phyloP scores from a whole-genome alignment of 2,329 filamentous ascomycete genomes.

The Cordyceps javanica region DNA sequence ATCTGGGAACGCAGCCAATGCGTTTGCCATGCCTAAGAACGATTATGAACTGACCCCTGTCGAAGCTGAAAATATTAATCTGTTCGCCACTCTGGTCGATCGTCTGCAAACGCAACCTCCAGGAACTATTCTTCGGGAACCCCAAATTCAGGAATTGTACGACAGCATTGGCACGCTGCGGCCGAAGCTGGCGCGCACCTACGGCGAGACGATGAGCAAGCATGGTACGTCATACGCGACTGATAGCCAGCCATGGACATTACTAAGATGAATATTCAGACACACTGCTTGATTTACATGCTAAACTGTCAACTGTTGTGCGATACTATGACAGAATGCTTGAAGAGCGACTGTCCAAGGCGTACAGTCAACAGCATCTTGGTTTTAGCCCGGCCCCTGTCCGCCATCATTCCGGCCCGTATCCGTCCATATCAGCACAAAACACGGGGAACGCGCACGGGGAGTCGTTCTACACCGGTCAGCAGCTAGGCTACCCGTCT shows the following conservation, averaged over 20 bases:
- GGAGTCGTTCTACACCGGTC: constrained; percentile 78
- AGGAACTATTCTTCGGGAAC: constrained; percentile 91
- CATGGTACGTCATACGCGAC: constrained; percentile 63
- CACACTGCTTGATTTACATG: constrained; percentile 86
- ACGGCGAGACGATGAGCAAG: constrained; percentile 99
- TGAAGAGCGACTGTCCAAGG: constrained; percentile 87
- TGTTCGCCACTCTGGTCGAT: constrained; percentile 91
- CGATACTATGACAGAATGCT: constrained; percentile 98
- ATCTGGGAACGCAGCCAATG: constrained; percentile 32
- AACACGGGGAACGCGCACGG: constrained; percentile 42
- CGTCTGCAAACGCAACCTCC: constrained; percentile 90
- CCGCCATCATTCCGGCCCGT: constrained; percentile 54
- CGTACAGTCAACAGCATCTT: constrained; percentile 76
- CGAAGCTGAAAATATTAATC: constrained; percentile 94
- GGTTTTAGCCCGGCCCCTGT: constrained; percentile 53
- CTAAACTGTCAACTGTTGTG: constrained; percentile 92
- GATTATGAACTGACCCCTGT: constrained; percentile 91
- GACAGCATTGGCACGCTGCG: constrained; percentile 91
- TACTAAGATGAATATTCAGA: constrained; percentile 44
- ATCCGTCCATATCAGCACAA: constrained; percentile 61
- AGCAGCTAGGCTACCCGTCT: constrained; percentile 46
- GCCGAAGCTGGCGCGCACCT: constrained; percentile 89
- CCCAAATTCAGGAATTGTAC: constrained; percentile 96
- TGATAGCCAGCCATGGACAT: background rate
- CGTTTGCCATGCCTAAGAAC: constrained; percentile 66